Evolutionary conservation across 2,329 filamentous ascomycete species (phyloP), one percentile per base, ranked within the genome.

Genomic region (Xylaria sp.): DNA sequence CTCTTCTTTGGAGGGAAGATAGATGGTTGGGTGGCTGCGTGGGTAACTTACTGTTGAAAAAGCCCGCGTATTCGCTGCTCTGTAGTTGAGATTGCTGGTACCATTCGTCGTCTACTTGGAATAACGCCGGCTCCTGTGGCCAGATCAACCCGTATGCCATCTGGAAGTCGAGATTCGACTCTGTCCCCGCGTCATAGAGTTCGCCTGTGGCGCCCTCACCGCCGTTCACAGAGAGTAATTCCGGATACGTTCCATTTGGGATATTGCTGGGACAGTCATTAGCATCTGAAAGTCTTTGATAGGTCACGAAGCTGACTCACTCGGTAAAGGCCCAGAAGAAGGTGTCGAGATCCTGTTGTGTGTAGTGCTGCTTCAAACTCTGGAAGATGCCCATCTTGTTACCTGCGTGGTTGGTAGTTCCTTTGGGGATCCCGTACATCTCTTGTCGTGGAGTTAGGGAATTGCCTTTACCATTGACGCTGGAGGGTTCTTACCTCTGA

Each of bases 131-230:
- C n/a, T 79, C 80, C 72, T 87, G 85, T 1, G 86, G 86, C 75
- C 82, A 86, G 72, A 87, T 83, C 64, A 88, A 78, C 0, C 85
- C 83, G 66, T 83, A 84, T 18, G 80, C 78, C 31, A 84, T 79
- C 67, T 84, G 75, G 64, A 86, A 85, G 73, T 87, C 86, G 13
- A 88, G 80, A 49, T 83, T 81, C 2, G 80, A 78, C 67, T 86
- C 84, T 5, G 73, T 74, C 2, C 82, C 82, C 1, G 79, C 79
- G 8, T 73, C 54, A 25, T 69, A 70, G 0, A 77, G 63, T 2
- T 70, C 73, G 6, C 46, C 63, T 2, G 74, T 74, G 39, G 78
- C 63, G 18, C 78, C 79, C 15, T 76, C 69, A 18, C 78, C 81
- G 36, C 81, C 81, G 62, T 82, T 78, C 48, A 82, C 79, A 28